These are phyloP conservation scores for Porogramme epimiltina DNA, from an alignment of 1,284 basidiomycete species.

Conservation along the genomic window DNA sequence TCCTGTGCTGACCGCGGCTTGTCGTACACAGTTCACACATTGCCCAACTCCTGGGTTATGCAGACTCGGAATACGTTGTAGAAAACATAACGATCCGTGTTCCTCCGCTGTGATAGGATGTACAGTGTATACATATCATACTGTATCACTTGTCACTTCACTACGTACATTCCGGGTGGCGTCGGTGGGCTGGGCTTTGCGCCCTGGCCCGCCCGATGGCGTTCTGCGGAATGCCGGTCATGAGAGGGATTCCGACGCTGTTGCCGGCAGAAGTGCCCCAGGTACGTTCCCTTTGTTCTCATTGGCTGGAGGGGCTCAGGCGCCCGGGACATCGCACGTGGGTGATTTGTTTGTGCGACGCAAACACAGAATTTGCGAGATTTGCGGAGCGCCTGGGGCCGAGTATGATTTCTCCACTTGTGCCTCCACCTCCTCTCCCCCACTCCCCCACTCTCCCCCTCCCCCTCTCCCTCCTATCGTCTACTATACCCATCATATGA, in stretches of 20 bases:
- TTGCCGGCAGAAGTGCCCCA: background rate
- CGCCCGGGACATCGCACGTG: conserved; percentile 18
- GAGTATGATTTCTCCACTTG: conserved; percentile 17
- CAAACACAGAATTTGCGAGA: conserved; percentile 29
- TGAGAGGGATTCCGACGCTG: background rate
- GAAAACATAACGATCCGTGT: conserved; percentile 83
- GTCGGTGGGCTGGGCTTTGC: no score
- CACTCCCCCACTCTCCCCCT: conserved; percentile 1
- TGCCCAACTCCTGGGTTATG: conserved; percentile 83
- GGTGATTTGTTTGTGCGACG: conserved; percentile 27
- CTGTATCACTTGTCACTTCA: no score
- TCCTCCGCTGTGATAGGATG: conserved; percentile 25
- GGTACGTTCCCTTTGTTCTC: background rate
- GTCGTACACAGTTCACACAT: conserved; percentile 69
- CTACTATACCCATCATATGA: conserved; percentile 24
- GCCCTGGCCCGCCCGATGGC: no score
- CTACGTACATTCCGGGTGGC: no score
- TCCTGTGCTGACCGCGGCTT: conserved; percentile 4
- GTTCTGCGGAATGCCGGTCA: no score
- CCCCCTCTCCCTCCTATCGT: conserved; percentile 8
- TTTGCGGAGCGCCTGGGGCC: conserved; percentile 20
- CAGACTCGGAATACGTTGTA: conserved; percentile 95
- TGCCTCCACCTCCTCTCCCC: conserved; percentile 6
- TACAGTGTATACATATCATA: no score
- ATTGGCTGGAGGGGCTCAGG: background rate